A percentile compares a stretch with the other conserved stretches of the same genome.
Evolutionary conservation across 345 rosid species (phyloP).

Genomic region (Citrus hindsii): DNA sequence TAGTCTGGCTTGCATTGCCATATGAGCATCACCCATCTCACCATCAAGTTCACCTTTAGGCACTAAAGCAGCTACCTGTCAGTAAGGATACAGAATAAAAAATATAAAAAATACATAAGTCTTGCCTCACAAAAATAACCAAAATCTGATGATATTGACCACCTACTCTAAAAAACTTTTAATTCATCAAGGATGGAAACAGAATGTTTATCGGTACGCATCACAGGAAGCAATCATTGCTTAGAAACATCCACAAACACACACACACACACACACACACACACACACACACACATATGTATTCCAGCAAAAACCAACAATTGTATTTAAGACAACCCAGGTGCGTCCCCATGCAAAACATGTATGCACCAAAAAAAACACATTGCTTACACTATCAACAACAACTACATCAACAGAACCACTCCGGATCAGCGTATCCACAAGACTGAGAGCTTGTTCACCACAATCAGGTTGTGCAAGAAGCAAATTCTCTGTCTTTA

Average conservation of each 20-base stretch:
- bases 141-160: neutral
- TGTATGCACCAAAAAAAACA: slow-evolving; percentile 7
- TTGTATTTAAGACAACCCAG: neutral
- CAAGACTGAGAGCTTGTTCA: slow-evolving; percentile 96
- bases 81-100: slow-evolving; percentile 5
- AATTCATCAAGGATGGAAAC: neutral
- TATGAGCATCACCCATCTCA: slow-evolving; percentile 99
- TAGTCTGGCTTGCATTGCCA: slow-evolving; percentile 99
- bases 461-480: slow-evolving; percentile 98
- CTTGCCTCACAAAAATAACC: neutral
- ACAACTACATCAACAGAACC: slow-evolving; percentile 96
- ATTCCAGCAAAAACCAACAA: neutral
- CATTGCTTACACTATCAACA: slow-evolving; percentile 91
- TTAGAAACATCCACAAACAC: neutral
- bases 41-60: slow-evolving; percentile 98
- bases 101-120: neutral
- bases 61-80: slow-evolving; percentile 98
- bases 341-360: neutral
- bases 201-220: neutral
- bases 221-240: neutral
- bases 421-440: slow-evolving; percentile 85
- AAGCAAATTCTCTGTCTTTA: slow-evolving; percentile 86
- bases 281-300: too few relatives aligned
- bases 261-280: too few relatives aligned
- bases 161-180: neutral